Evolutionary conservation across 768 basidiomycete species (phyloP).

Genomic region (Termitomyces sp.): DNA sequence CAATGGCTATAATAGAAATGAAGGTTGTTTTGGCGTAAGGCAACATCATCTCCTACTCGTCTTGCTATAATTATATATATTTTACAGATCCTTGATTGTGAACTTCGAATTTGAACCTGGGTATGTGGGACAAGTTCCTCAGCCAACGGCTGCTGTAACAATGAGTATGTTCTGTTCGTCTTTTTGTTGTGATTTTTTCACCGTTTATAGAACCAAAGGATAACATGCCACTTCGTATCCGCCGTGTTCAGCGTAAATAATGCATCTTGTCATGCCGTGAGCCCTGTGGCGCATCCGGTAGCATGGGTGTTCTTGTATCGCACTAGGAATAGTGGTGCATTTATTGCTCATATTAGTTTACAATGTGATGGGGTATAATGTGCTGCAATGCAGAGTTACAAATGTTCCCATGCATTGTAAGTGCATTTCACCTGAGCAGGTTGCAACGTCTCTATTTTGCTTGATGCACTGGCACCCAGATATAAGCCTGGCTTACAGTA

Average conservation of each 20-base stretch:
- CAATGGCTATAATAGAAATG: constrained; percentile 40
- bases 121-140: constrained; percentile 31
- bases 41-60: neutral
- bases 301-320: neutral
- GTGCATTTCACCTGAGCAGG: no score
- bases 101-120: constrained; percentile 42
- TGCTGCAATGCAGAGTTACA: neutral
- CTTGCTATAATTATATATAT: neutral
- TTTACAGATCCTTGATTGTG: constrained; percentile 29
- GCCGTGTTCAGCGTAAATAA: constrained; percentile 6
- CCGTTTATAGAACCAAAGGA: constrained; percentile 28
- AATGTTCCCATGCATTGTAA: no score
- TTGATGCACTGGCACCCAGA: no score
- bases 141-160: constrained; percentile 39
- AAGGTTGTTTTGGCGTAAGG: constrained; percentile 32
- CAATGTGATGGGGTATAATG: neutral
- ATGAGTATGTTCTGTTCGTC: constrained; percentile 33
- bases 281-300: neutral
- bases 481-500: no score
- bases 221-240: constrained; percentile 29
- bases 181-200: neutral
- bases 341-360: neutral
- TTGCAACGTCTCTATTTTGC: no score
- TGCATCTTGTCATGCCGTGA: neutral
- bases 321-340: neutral